These are phyloP conservation scores for Acanthamoeba lenticulata DNA, from an alignment of 208 protist genomes.

Conservation along the genomic window DNA sequence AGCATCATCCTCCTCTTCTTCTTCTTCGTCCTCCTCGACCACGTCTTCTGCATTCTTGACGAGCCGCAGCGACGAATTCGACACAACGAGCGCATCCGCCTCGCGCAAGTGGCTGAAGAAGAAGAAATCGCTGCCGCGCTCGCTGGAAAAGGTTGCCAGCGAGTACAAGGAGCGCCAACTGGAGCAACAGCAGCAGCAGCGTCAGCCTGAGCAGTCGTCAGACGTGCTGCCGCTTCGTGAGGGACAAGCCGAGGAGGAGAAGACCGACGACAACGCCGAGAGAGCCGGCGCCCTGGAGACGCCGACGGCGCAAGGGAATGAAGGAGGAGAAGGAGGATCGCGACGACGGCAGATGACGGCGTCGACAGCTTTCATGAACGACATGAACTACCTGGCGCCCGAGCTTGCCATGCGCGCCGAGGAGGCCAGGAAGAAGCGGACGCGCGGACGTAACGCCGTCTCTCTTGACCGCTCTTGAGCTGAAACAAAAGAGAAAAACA, in stretches of 20 bases:
- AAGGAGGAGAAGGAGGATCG: background rate
- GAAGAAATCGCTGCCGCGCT: background rate
- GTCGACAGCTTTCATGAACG: background rate
- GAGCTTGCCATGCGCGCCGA: background rate
- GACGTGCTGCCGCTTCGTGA: background rate
- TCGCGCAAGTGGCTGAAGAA: slow-evolving; percentile 19
- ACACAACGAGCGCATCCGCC: no score
- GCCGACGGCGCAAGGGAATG: background rate
- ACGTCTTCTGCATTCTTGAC: background rate
- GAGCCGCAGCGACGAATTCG: background rate
- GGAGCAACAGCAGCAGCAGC: background rate
- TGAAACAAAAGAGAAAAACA: no score
- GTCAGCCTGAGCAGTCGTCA: background rate
- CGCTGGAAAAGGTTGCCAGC: background rate
- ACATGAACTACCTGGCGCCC: slow-evolving; percentile 22
- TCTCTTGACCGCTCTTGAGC: background rate
- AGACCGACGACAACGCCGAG: background rate
- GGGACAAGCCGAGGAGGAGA: background rate
- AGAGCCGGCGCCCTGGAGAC: background rate
- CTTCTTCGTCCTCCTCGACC: background rate
- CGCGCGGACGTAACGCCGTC: background rate
- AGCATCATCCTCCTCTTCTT: no score
- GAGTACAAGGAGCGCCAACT: slow-evolving; percentile 4
- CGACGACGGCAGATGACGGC: background rate
- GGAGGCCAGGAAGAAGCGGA: background rate